Evolutionary conservation across 2,329 filamentous ascomycete species (phyloP).

Genomic region (Exophiala spinifera): DNA sequence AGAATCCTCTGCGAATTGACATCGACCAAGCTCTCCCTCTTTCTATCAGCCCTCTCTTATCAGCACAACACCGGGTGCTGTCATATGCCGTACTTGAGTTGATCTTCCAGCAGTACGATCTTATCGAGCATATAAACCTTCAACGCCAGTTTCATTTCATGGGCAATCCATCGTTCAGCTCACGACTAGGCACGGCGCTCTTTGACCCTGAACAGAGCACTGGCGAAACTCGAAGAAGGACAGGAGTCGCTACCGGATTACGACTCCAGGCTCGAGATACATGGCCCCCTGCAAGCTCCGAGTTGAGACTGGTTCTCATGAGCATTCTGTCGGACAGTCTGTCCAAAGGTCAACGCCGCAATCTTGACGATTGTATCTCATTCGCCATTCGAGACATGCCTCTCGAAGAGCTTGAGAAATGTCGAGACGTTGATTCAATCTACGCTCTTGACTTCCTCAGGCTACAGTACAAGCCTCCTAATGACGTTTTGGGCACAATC

Average conservation of each 20-base stretch:
- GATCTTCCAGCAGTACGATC: slow-evolving; percentile 69
- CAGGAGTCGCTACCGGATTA: slow-evolving; percentile 73
- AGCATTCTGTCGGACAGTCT: slow-evolving; percentile 79
- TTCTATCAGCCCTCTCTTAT: slow-evolving; percentile 72
- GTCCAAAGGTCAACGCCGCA: neutral
- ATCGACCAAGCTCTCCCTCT: slow-evolving; percentile 46
- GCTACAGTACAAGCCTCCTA: slow-evolving; percentile 75
- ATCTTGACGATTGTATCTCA: slow-evolving; percentile 26
- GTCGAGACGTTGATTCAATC: slow-evolving; percentile 76
- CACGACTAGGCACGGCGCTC: slow-evolving; percentile 73
- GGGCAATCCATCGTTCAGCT: slow-evolving; percentile 79
- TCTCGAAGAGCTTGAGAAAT: slow-evolving; percentile 73
- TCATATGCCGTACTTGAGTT: slow-evolving; percentile 73
- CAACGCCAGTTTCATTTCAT: slow-evolving; percentile 81
- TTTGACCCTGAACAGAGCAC: slow-evolving; percentile 81
- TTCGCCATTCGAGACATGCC: slow-evolving; percentile 83
- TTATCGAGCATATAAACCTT: slow-evolving; percentile 69
- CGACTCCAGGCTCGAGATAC: slow-evolving; percentile 74
- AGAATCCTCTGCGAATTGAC: slow-evolving; percentile 13
- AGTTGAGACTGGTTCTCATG: slow-evolving; percentile 84
- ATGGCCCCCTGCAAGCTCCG: slow-evolving; percentile 93
- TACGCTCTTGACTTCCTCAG: slow-evolving; percentile 91
- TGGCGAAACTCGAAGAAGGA: slow-evolving; percentile 68
- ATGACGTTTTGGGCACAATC: slow-evolving; percentile 63
- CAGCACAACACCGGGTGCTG: slow-evolving; percentile 70